Evolutionary conservation across 208 protist genomes (phyloP).

Genomic region (Wallacemonas rigidus): DNA sequence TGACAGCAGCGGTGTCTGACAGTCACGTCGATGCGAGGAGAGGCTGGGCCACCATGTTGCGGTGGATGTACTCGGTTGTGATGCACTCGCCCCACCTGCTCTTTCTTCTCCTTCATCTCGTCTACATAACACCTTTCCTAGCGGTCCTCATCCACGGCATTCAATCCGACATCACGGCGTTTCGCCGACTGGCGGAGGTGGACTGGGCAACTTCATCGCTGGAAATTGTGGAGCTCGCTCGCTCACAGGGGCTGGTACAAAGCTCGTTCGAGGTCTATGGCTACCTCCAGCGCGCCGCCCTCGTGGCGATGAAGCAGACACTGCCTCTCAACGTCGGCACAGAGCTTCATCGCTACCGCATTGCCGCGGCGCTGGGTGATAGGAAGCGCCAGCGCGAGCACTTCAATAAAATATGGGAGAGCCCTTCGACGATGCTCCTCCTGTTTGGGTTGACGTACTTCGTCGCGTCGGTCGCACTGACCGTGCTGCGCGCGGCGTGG

Average conservation of each 20-base stretch:
- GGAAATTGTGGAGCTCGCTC: not conserved
- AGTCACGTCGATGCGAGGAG: not conserved
- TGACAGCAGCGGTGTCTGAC: not conserved
- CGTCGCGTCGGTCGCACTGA: constrained; percentile 14
- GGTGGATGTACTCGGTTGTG: constrained; percentile 1
- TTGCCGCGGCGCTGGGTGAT: constrained; percentile 12
- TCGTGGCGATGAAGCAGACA: not conserved
- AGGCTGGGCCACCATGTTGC: constrained; percentile 1
- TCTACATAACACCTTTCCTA: constrained; percentile 9
- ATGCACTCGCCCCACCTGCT: constrained; percentile 14
- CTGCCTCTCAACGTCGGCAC: constrained; percentile 1
- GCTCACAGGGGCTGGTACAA: not conserved
- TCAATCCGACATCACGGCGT: not conserved
- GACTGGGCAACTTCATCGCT: constrained; percentile 1
- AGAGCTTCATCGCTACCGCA: constrained; percentile 11
- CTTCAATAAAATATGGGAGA: constrained; percentile 20
- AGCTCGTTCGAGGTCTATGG: not conserved
- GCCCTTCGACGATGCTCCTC: constrained; percentile 25
- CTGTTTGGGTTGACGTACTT: constrained; percentile 22
- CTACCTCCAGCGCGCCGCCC: not conserved
- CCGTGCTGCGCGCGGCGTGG: constrained; percentile 13
- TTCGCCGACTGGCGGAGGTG: not conserved
- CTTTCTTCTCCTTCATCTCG: constrained; percentile 15
- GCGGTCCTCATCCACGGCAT: not conserved
- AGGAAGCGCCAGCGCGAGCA: constrained; percentile 10